Evolutionary conservation across 208 protist species (phyloP), one percentile per base, ranked within the genome.

Genomic region (Acanthamoeba pearcei): DNA sequence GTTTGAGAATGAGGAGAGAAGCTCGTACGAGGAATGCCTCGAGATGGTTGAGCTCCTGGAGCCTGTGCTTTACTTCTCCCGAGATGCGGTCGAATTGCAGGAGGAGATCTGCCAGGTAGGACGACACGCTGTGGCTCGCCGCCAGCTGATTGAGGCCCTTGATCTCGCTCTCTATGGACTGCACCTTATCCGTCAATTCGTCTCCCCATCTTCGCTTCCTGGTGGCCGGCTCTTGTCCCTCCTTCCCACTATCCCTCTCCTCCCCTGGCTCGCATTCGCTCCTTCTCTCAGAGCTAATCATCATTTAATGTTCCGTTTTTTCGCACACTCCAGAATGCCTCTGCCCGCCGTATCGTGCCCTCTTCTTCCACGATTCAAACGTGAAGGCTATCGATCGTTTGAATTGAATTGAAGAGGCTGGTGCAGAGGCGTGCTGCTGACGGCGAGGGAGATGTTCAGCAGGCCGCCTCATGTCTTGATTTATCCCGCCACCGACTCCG

Each of bases 111-210:
- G 60, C 0, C 32, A 91, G 60, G 62, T 91, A 91, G 60, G 55
- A 24, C 15, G 86, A 55, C 5, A 91, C 27, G 86, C 86, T 76
- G 64, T 91, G 86, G 60, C 42, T 91, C 0, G 29, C 66, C 5
- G 86, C 86, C 29, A 91, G 86, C 38, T 91, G 62, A 55, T 51
- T 35, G 22, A 91, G 38, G 17, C 60, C 42, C 32, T 51, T 51
- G 24, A 91, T 32, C 27, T 91, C 62, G n/a, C 62, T 46, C 27
- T 91, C 86, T 68, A 91, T 91, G 32, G 22, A 29, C 55, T 42
- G 4, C 60, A 91, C 86, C 60, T 91, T 91, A 29, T 91, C 86
- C 17, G n/a, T 51, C 62, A 91, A 42, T 55, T 91, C 86, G n/a
- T 91, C 86, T 1, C 86, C 60, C 55, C 55, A 91, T 49, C 86